Conservation (phyloP, 768 basidiomycete genomes). For the Lenzites betulinus region DNA sequence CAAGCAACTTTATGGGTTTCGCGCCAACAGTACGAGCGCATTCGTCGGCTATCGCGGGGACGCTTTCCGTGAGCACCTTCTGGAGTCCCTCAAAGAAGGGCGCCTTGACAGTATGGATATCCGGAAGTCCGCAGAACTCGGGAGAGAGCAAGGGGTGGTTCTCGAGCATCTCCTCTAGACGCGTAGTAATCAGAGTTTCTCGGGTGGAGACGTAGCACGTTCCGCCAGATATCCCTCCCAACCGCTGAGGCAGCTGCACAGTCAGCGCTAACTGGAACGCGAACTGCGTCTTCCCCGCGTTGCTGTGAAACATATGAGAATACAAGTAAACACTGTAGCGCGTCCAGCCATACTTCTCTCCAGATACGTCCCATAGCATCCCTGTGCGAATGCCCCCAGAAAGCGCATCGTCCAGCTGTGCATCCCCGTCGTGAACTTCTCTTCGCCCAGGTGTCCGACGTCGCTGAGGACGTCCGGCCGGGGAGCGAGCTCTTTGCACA, state of each 20-base stretch:
- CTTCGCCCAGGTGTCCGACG: slow-evolving; percentile 39
- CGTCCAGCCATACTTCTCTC: slow-evolving; percentile 67
- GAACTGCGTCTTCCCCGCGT: slow-evolving; percentile 93
- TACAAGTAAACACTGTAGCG: slow-evolving; percentile 17
- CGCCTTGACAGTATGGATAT: slow-evolving; percentile 63
- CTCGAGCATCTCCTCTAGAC: slow-evolving; percentile 67
- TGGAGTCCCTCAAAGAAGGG: slow-evolving; percentile 57
- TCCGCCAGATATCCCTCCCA: slow-evolving; percentile 65
- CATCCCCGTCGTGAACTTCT: slow-evolving; percentile 77
- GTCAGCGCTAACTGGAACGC: slow-evolving; percentile 81
- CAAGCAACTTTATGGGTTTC: slow-evolving; percentile 72
- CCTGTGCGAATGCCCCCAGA: slow-evolving; percentile 81
- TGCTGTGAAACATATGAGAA: slow-evolving; percentile 53
- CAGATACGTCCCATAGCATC: slow-evolving; percentile 85
- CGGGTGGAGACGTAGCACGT: slow-evolving; percentile 80
- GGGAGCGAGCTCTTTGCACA: slow-evolving; percentile 47
- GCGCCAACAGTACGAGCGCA: slow-evolving; percentile 32
- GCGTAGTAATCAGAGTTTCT: slow-evolving; percentile 62
- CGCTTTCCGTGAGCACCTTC: slow-evolving; percentile 52
- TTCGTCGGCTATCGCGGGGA: slow-evolving; percentile 54
- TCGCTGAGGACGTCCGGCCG: slow-evolving; percentile 45
- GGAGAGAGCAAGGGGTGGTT: slow-evolving; percentile 49
- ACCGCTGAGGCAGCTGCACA: slow-evolving; percentile 65
- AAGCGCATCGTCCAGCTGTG: slow-evolving; percentile 62
- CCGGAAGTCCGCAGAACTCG: slow-evolving; percentile 47